Base-by-base conservation (phyloP, 2,329 filamentous ascomycete genomes). In the Fusarium agapanthi region DNA sequence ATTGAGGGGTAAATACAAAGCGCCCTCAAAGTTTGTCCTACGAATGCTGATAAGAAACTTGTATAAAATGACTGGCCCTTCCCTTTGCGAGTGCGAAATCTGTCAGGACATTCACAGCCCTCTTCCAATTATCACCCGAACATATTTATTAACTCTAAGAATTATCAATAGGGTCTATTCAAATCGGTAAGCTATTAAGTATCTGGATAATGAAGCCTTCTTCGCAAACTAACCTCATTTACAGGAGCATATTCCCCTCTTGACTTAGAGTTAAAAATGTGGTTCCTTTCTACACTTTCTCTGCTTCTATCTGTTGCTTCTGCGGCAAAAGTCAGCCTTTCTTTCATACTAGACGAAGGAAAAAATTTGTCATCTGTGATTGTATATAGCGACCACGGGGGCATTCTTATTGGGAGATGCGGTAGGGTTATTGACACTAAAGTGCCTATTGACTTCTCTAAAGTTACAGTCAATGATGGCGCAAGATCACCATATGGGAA, bases 301-400 rank as follows among this genome's bases (percentile, higher is more conserved):
- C 20, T 53, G 3, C 11, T 53, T 12, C 24, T 53, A 2, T 16
- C 20, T n/a, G 10, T 22, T 6, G 5, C 50, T 10, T 53, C 24
- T 10, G 50, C 50, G 3, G 12, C 0, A 1, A 13, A 3, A 10
- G 6, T 50, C 8, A 34, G 11, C 3, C 6, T 50, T 20, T 6
- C 8, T 5, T 34, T 50, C 6, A 50, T 1, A 2, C 22, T 34
- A 14, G 12, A 50, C 12, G 2, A 0, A 7, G 8, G 0, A 4
- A 11, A 2, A 0, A 8, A 8, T 16, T 14, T 7, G 8, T 50
- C 47, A 11, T 34, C 30, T 18, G 1, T 50, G 15, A 0, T 20
- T 14, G 0, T 24, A 14, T 20, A 24, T 18, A 0, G 1, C 10
- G 0, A 0, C 0, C 3, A 6, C 0, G 44, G 44, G 7, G 14